A percentile compares a stretch with the other conserved stretches of the same genome.
These are phyloP conservation scores for Glycine latifolia DNA, from an alignment of 306 rosid genomes.

Conservation along the genomic window DNA sequence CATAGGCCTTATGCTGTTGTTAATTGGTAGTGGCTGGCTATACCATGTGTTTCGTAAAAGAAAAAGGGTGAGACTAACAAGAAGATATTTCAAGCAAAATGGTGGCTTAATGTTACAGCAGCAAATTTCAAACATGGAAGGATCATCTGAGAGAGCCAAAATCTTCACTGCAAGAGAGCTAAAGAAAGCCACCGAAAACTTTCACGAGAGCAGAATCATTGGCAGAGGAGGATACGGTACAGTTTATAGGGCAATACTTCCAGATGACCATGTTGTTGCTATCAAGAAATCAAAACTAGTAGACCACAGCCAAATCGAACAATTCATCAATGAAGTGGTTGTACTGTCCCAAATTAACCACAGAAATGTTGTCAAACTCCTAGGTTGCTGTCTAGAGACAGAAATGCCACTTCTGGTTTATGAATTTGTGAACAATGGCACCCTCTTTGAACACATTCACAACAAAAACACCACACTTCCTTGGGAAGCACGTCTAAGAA, in stretches of 20 bases:
- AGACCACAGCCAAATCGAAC: slow-evolving; percentile 51
- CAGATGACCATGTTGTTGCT: slow-evolving; percentile 40
- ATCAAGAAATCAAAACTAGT: slow-evolving; percentile 58
- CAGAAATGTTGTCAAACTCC: slow-evolving; percentile 54
- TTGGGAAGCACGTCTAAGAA: slow-evolving; percentile 30
- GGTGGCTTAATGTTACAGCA: slow-evolving; percentile 54
- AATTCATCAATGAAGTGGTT: slow-evolving; percentile 57
- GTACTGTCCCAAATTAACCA: slow-evolving; percentile 60
- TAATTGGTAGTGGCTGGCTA: slow-evolving; percentile 26
- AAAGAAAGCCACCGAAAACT: slow-evolving; percentile 55
- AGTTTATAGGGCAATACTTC: slow-evolving; percentile 48
- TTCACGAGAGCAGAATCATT: slow-evolving; percentile 37
- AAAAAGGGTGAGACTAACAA: slow-evolving; percentile 33
- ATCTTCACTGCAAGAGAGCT: slow-evolving; percentile 51
- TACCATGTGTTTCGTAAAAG: slow-evolving; percentile 35
- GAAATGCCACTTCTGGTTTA: slow-evolving; percentile 57
- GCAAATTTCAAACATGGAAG: slow-evolving; percentile 33
- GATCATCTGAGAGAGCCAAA: slow-evolving; percentile 4
- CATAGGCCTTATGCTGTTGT: slow-evolving; percentile 31
- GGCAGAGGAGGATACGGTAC: slow-evolving; percentile 58
- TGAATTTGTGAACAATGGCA: slow-evolving; percentile 49
- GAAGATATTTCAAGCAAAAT: slow-evolving; percentile 47
- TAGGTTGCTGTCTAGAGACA: slow-evolving; percentile 62
- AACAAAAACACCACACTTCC: slow-evolving; percentile 10
- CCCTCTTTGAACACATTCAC: slow-evolving; percentile 45